Conservation (phyloP, 306 rosid genomes). For the Betula pendula region DNA sequence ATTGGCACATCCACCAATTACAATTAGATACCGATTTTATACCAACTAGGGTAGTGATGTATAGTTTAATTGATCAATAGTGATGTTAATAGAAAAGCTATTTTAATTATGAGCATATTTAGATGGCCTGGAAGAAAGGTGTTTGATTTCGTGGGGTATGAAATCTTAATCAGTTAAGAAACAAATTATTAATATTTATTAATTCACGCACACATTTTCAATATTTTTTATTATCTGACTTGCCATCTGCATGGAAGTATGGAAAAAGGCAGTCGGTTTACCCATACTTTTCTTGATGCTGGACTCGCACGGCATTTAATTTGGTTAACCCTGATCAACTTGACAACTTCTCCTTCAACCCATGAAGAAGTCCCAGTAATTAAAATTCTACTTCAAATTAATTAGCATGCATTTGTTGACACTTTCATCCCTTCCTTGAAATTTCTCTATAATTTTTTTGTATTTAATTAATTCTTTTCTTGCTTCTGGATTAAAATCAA, state of each 20-base stretch:
- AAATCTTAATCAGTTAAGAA: constrained; percentile 75
- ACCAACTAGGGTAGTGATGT: constrained; percentile 22
- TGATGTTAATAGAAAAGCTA: constrained; percentile 53
- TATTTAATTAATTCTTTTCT: not conserved
- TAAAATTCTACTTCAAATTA: not conserved
- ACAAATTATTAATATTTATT: constrained; percentile 22
- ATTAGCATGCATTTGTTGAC: not conserved
- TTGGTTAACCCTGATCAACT: constrained; percentile 39
- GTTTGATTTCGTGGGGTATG: constrained; percentile 73
- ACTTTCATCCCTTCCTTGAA: not conserved
- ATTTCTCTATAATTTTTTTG: not conserved
- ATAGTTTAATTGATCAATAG: constrained; percentile 25
- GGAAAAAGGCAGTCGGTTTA: constrained; percentile 55
- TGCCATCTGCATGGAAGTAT: constrained; percentile 58
- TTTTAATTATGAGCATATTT: constrained; percentile 20
- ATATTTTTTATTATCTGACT: constrained; percentile 49
- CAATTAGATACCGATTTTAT: constrained; percentile 34
- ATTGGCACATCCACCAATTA: constrained; percentile 40
- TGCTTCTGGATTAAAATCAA: not conserved
- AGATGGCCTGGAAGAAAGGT: constrained; percentile 45
- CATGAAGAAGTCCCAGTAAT: constrained; percentile 4
- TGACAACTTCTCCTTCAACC: constrained; percentile 29
- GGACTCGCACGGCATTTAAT: constrained; percentile 65
- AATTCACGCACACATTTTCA: constrained; percentile 3
- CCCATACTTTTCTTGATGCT: constrained; percentile 56